Conservation (phyloP, 179 eudicot genomes). For the Sideroxylon spinosum region DNA sequence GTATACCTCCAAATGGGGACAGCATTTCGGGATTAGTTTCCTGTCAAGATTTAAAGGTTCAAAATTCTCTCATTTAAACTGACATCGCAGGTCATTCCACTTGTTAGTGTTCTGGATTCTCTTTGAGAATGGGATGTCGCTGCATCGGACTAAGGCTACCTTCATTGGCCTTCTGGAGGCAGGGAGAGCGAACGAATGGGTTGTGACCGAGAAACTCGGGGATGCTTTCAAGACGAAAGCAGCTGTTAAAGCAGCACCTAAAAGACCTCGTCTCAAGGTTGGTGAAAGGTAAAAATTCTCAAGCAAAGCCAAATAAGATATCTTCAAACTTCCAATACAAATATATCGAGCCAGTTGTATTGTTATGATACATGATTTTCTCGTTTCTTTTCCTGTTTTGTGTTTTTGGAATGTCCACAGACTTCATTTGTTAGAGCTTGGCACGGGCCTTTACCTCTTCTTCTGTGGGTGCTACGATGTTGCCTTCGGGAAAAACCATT, state of each 20-base stretch:
- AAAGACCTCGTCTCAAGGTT: constrained; percentile 34
- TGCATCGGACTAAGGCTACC: constrained; percentile 52
- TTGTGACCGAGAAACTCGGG: constrained; percentile 51
- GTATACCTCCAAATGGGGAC: too few species aligned
- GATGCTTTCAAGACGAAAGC: constrained; percentile 48
- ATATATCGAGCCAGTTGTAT: background rate
- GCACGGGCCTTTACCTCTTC: constrained; percentile 36
- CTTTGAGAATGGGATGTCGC: constrained; percentile 50
- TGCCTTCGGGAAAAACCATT: constrained; percentile 35
- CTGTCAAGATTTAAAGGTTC: too few species aligned
- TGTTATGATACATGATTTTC: background rate
- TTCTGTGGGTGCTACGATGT: constrained; percentile 39
- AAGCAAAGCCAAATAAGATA: background rate
- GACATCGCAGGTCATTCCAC: constrained; percentile 40
- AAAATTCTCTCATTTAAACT: background rate
- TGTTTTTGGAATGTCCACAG: constrained; percentile 18
- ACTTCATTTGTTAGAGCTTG: constrained; percentile 34
- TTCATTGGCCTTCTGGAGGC: constrained; percentile 47
- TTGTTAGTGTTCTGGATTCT: constrained; percentile 43
- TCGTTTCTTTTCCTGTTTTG: background rate
- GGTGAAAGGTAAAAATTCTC: constrained; percentile 45
- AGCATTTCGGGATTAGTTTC: too few species aligned
- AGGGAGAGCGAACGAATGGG: constrained; percentile 52
- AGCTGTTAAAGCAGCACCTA: constrained; percentile 29
- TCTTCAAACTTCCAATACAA: background rate